These are phyloP conservation scores for Xylaria flabelliformis DNA, from an alignment of 495 filamentous ascomycete species.

Conservation along the genomic window DNA sequence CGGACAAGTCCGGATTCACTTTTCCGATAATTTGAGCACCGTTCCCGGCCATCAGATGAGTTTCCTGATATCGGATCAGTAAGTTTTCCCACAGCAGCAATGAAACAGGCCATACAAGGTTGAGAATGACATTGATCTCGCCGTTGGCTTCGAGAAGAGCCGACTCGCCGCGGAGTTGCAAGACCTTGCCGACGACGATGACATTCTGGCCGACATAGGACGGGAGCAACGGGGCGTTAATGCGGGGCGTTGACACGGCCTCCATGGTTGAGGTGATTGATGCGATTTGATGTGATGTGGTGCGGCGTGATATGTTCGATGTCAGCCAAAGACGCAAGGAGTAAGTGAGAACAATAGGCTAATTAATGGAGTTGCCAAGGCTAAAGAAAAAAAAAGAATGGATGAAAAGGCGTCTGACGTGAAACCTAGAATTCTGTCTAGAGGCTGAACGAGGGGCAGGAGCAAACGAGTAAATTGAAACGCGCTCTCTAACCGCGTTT, in stretches of 20 bases:
- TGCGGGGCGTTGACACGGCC: conserved; percentile 68
- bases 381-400: not conserved
- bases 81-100: not conserved
- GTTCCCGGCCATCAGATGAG: conserved; percentile 78
- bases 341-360: not conserved
- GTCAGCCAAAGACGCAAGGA: not conserved
- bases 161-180: conserved; percentile 77
- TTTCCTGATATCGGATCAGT: conserved; percentile 59
- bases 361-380: not conserved
- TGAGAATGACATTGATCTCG: conserved; percentile 72
- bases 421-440: not conserved
- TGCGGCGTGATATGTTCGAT: not conserved
- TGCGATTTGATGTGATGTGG: not conserved
- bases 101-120: conserved; percentile 59
- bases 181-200: conserved; percentile 85
- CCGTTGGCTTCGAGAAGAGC: conserved; percentile 80
- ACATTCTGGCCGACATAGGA: conserved; percentile 75
- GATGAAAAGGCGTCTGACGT: not conserved
- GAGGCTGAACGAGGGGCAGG: not conserved
- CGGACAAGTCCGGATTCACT: conserved; percentile 77
- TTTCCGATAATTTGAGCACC: conserved; percentile 90
- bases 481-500: conserved; percentile 13
- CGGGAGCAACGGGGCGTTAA: conserved; percentile 71
- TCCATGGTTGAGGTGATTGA: conserved; percentile 42
- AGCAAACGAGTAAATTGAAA: not conserved